A percentile compares a stretch with the other conserved stretches of the same genome.
Evolutionary conservation across 148 eudicot species (phyloP).

Genomic region (Vaccinium macrocarpon): DNA sequence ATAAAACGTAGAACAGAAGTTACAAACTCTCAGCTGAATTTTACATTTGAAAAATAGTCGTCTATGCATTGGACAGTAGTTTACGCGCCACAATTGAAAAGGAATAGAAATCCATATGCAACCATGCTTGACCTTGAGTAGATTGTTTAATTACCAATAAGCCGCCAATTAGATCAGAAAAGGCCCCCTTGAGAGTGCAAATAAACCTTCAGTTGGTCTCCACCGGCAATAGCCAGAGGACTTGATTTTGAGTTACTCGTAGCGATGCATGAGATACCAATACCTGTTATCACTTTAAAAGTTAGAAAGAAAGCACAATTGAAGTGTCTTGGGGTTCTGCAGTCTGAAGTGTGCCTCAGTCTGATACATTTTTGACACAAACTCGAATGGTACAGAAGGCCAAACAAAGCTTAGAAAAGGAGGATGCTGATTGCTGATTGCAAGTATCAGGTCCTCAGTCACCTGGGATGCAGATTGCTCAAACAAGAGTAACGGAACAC

Average conservation of each 20-base stretch:
- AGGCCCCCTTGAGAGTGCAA: constrained; percentile 23
- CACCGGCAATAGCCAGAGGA: constrained; percentile 62
- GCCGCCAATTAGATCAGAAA: neutral
- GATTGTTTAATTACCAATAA: neutral
- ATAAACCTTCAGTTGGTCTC: constrained; percentile 55
- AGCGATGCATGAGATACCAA: constrained; percentile 56
- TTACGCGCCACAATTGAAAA: neutral
- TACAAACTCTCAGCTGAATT: neutral
- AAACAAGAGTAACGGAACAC: neutral
- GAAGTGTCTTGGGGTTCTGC: neutral
- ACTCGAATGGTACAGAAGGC: neutral
- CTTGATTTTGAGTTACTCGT: constrained; percentile 50
- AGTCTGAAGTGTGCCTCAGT: neutral
- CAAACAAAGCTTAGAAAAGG: constrained; percentile 5
- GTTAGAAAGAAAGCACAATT: neutral
- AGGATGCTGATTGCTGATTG: neutral
- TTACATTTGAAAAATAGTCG: neutral
- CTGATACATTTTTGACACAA: neutral
- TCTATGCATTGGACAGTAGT: neutral
- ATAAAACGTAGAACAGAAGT: neutral
- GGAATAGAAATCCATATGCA: neutral
- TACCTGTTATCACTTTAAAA: constrained; percentile 37
- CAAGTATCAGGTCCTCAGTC: neutral
- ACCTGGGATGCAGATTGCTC: neutral
- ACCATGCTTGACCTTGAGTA: neutral